These are phyloP conservation scores for Geosmithia morbida DNA, from an alignment of 2,329 filamentous ascomycete genomes.

Conservation along the genomic window DNA sequence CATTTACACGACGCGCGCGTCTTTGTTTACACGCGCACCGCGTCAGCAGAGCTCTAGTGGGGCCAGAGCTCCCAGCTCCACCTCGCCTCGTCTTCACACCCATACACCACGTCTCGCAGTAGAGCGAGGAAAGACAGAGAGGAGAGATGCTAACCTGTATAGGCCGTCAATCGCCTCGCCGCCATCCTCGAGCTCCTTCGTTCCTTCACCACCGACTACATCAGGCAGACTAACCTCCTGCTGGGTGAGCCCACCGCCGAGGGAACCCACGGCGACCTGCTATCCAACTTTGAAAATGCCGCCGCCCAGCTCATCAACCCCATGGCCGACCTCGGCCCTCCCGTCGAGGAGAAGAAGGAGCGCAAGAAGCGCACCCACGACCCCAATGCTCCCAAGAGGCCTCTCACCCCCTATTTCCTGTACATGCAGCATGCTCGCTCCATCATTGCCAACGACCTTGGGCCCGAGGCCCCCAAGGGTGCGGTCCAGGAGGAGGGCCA, in stretches of 20 bases:
- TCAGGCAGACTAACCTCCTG: slow-evolving; percentile 76
- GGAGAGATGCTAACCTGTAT: background rate
- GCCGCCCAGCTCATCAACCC: slow-evolving; percentile 29
- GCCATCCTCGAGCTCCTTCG: slow-evolving; percentile 69
- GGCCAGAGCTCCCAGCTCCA: background rate
- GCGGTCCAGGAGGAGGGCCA: slow-evolving; percentile 82
- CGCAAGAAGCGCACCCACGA: slow-evolving; percentile 78
- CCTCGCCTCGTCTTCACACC: too few species aligned
- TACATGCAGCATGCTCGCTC: slow-evolving; percentile 82
- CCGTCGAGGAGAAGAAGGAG: slow-evolving; percentile 64
- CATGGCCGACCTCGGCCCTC: slow-evolving; percentile 22
- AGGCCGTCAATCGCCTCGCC: slow-evolving; percentile 46
- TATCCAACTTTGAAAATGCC: slow-evolving; percentile 38
- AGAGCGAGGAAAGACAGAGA: background rate
- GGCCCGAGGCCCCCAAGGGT: slow-evolving; percentile 62
- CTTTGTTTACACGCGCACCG: background rate
- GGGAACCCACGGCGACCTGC: slow-evolving; percentile 24
- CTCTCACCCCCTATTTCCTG: slow-evolving; percentile 86
- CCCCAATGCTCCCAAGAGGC: slow-evolving; percentile 88
- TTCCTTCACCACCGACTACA: slow-evolving; percentile 68
- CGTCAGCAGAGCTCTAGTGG: background rate
- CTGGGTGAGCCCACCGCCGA: slow-evolving; percentile 49
- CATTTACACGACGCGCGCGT: background rate
- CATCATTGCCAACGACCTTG: slow-evolving; percentile 68
- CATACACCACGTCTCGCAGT: background rate